Percentiles rank a stretch among this genome's conserved stretches.
phyloP scores from a whole-genome alignment of 2,329 filamentous ascomycete genomes.

The Alternaria novae-zelandiae region DNA sequence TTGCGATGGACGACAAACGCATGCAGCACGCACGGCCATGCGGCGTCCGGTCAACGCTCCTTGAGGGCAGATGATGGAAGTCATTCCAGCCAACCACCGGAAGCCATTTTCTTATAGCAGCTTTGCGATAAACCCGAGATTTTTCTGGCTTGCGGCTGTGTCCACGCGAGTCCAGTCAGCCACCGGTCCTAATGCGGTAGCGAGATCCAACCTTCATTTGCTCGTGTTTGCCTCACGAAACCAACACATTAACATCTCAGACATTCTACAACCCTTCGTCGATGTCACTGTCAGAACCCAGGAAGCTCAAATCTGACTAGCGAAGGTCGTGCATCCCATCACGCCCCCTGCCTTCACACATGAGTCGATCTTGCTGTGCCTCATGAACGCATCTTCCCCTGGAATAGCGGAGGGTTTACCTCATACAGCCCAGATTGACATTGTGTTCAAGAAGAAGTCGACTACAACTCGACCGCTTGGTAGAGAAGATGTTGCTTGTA shows the following conservation, averaged over 20 bases:
- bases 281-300: background rate
- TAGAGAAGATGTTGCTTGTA: background rate
- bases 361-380: background rate
- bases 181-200: background rate
- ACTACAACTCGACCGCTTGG: background rate
- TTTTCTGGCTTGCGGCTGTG: rapidly evolving
- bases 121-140: background rate
- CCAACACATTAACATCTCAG: background rate
- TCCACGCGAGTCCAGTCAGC: background rate
- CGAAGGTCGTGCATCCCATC: background rate
- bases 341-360: too few species aligned
- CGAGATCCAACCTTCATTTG: background rate
- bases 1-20: too few species aligned
- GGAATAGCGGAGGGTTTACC: background rate
- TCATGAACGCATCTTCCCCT: background rate
- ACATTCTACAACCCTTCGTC: background rate
- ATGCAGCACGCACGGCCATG: too few species aligned
- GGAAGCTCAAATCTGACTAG: background rate
- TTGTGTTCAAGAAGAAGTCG: background rate
- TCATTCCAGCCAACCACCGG: background rate
- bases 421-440: background rate
- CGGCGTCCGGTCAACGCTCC: too few species aligned
- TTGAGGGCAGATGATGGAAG: too few species aligned
- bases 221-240: background rate
- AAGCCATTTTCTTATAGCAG: background rate